These are phyloP conservation scores for Colletotrichum musicola DNA, from an alignment of 2,329 filamentous ascomycete genomes.

Conservation along the genomic window DNA sequence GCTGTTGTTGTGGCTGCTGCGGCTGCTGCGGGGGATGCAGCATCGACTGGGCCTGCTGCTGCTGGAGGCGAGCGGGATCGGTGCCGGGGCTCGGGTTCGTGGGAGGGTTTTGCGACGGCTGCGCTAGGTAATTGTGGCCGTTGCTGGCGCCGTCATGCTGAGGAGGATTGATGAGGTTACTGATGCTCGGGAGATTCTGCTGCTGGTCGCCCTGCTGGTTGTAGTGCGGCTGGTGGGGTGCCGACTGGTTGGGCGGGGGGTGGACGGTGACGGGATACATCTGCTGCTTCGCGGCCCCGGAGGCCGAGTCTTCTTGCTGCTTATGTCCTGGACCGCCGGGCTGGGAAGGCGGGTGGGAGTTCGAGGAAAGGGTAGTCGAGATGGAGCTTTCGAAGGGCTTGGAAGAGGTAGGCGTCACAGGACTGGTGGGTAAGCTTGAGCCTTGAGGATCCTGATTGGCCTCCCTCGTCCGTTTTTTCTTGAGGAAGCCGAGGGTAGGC, in stretches of 20 bases:
- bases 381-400: slow-evolving; percentile 60
- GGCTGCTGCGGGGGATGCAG: slow-evolving; percentile 42
- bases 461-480: slow-evolving; percentile 99
- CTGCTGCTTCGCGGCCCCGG: slow-evolving; percentile 43
- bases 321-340: slow-evolving; percentile 30
- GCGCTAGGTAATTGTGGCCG: slow-evolving; percentile 41
- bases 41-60: slow-evolving; percentile 53
- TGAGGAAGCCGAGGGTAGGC: slow-evolving; percentile 96
- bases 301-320: slow-evolving; percentile 38
- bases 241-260: slow-evolving; percentile 44
- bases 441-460: slow-evolving; percentile 78
- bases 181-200: slow-evolving; percentile 84
- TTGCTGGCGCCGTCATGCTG: slow-evolving; percentile 56
- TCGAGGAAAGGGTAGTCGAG: slow-evolving; percentile 41
- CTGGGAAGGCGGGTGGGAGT: slow-evolving; percentile 26
- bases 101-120: slow-evolving; percentile 41
- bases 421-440: slow-evolving; percentile 74
- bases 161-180: slow-evolving; percentile 81
- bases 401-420: slow-evolving; percentile 69
- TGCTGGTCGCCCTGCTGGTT: slow-evolving; percentile 55
- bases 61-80: slow-evolving; percentile 50
- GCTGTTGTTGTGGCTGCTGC: slow-evolving; percentile 40
- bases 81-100: slow-evolving; percentile 54
- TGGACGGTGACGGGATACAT: slow-evolving; percentile 51
- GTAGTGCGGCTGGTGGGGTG: slow-evolving; percentile 48